phyloP scores from a whole-genome alignment of 495 filamentous ascomycete species.

The Pyrenopolyporus hunteri region DNA sequence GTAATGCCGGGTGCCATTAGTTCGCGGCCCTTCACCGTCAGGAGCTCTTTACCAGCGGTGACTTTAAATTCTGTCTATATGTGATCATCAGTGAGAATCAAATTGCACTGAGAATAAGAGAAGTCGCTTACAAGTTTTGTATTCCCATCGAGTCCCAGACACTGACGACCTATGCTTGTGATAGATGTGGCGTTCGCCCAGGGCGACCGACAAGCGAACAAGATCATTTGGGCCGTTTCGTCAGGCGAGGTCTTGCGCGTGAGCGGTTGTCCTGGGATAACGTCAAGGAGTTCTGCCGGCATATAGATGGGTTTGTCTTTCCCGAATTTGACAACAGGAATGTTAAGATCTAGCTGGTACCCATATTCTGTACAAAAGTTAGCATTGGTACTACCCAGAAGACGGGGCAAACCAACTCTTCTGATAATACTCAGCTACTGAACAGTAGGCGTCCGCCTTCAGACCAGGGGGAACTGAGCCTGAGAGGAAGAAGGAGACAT shows the following conservation, averaged over 20 bases:
- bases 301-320: constrained; percentile 64
- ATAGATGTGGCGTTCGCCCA: constrained; percentile 71
- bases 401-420: constrained; percentile 33
- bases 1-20: constrained; percentile 59
- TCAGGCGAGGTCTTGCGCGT: constrained; percentile 58
- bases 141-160: constrained; percentile 47
- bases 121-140: constrained; percentile 37
- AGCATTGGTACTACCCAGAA: neutral
- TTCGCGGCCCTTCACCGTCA: constrained; percentile 70
- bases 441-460: constrained; percentile 29
- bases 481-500: constrained; percentile 56
- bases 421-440: constrained; percentile 45
- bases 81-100: constrained; percentile 15
- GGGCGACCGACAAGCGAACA: constrained; percentile 71
- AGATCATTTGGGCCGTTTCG: constrained; percentile 69
- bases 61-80: constrained; percentile 59
- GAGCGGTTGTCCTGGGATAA: constrained; percentile 70
- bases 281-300: constrained; percentile 67
- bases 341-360: constrained; percentile 29
- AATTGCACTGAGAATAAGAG: neutral
- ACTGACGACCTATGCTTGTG: constrained; percentile 56
- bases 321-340: constrained; percentile 77
- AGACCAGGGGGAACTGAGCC: constrained; percentile 33
- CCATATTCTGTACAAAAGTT: constrained; percentile 44
- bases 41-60: constrained; percentile 55